Evolutionary conservation across 2,329 filamentous ascomycete species (phyloP).

Genomic region (Pseudopithomyces chartarum): DNA sequence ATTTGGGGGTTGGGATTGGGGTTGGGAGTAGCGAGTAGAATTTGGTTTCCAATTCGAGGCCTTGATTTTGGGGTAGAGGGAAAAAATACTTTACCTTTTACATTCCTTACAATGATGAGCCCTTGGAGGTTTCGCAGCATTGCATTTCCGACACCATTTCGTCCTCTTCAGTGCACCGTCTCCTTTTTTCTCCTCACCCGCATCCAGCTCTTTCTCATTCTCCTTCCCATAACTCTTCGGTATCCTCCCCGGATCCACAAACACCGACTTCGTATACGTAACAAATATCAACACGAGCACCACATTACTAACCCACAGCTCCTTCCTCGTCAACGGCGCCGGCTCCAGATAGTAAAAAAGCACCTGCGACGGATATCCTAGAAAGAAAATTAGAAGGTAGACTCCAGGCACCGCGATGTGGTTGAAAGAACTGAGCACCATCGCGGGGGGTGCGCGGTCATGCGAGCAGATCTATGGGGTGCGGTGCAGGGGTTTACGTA

Average conservation of each 20-base stretch:
- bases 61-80: background rate
- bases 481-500: conserved; percentile 7
- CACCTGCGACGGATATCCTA: conserved; percentile 74
- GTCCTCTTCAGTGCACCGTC: conserved; percentile 34
- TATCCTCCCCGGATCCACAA: conserved; percentile 62
- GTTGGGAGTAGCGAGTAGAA: too few species aligned
- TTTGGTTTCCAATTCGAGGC: too few species aligned
- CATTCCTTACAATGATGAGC: conserved; percentile 84
- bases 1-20: too few species aligned
- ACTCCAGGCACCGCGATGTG: conserved; percentile 71
- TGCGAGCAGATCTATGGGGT: background rate
- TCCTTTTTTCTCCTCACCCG: conserved; percentile 6
- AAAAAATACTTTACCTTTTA: conserved; percentile 52
- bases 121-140: conserved; percentile 73
- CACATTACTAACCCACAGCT: conserved; percentile 69
- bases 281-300: conserved; percentile 69
- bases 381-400: conserved; percentile 68
- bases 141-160: conserved; percentile 78
- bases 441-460: conserved; percentile 7
- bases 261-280: conserved; percentile 70
- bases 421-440: conserved; percentile 28
- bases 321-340: conserved; percentile 61
- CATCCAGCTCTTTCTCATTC: conserved; percentile 11
- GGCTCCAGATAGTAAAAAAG: conserved; percentile 65
- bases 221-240: conserved; percentile 41